Percentiles rank a stretch among this genome's conserved stretches.
Evolutionary conservation across 177 flowering plant genomes (phyloP).

Genomic region (Vitis hybrid): DNA sequence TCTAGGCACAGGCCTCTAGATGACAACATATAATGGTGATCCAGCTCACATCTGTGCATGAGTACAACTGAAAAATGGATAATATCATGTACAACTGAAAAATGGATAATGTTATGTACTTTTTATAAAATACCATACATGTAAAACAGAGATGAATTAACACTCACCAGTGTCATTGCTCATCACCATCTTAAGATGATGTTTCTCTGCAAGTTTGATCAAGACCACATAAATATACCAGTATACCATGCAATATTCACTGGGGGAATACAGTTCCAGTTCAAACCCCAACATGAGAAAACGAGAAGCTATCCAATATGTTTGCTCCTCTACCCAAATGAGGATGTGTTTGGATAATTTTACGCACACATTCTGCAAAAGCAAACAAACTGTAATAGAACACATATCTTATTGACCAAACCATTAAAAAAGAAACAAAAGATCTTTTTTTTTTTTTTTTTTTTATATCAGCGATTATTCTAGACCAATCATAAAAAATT

Average conservation of each 20-base stretch:
- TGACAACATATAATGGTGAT: too few relatives aligned
- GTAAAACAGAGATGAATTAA: background rate
- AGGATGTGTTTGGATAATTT: constrained; percentile 66
- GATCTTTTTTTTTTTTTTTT: too few relatives aligned
- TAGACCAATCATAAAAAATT: too few relatives aligned
- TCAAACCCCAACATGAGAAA: constrained; percentile 92
- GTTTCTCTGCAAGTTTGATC: constrained; percentile 80
- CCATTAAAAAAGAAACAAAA: background rate
- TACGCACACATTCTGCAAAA: constrained; percentile 53
- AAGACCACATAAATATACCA: constrained; percentile 81
- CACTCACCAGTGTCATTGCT: constrained; percentile 55
- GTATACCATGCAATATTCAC: constrained; percentile 97
- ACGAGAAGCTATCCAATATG: constrained; percentile 91
- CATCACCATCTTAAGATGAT: constrained; percentile 51
- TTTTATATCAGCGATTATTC: too few relatives aligned
- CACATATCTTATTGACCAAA: background rate
- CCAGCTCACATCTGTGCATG: background rate
- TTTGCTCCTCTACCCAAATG: constrained; percentile 93
- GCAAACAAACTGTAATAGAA: constrained; percentile 4
- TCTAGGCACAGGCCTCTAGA: too few relatives aligned
- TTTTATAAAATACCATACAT: background rate
- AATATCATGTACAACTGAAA: background rate
- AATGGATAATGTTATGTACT: too few relatives aligned
- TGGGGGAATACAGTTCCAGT: constrained; percentile 82
- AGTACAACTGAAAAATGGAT: background rate